These are phyloP conservation scores for Apiotrichum laibachii DNA, from an alignment of 1,284 basidiomycete genomes.

Conservation along the genomic window DNA sequence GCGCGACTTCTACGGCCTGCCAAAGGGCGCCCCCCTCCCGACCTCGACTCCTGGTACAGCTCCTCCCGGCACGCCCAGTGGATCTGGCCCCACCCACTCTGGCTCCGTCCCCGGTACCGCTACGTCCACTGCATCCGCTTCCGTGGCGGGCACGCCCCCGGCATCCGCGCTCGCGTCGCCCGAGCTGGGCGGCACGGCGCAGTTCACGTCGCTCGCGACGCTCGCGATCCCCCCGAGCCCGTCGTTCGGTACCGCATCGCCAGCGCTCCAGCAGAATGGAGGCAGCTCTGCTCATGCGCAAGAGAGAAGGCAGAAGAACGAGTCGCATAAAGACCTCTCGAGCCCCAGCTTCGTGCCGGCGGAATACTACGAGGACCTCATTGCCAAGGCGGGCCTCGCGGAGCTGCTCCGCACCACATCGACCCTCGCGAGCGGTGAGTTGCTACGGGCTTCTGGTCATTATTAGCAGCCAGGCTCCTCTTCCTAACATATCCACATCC, in stretches of 20 bases:
- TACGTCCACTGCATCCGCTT: slow-evolving; percentile 1
- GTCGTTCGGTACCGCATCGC: too few species aligned
- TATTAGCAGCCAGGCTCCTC: background rate
- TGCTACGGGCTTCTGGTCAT: background rate
- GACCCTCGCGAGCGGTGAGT: slow-evolving; percentile 37
- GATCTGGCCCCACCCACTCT: too few species aligned
- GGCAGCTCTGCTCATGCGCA: too few species aligned
- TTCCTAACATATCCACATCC: too few species aligned
- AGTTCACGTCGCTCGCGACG: background rate
- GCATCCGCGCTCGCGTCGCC: background rate
- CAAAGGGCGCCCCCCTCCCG: background rate
- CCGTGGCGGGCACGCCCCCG: background rate
- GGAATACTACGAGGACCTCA: slow-evolving; percentile 45
- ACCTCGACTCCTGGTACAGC: too few species aligned
- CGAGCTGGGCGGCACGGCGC: background rate
- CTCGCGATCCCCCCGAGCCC: background rate
- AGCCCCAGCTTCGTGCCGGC: slow-evolving; percentile 34
- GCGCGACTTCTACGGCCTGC: slow-evolving; percentile 43
- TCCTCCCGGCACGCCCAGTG: too few species aligned
- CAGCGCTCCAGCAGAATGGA: too few species aligned
- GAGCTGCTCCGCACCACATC: slow-evolving; percentile 41
- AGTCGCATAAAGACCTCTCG: slow-evolving; percentile 3
- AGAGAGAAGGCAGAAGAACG: too few species aligned
- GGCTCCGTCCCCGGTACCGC: background rate
- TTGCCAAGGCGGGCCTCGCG: slow-evolving; percentile 32